These are phyloP conservation scores for Leccinum truebloodii DNA, from an alignment of 768 basidiomycete genomes.

Conservation along the genomic window DNA sequence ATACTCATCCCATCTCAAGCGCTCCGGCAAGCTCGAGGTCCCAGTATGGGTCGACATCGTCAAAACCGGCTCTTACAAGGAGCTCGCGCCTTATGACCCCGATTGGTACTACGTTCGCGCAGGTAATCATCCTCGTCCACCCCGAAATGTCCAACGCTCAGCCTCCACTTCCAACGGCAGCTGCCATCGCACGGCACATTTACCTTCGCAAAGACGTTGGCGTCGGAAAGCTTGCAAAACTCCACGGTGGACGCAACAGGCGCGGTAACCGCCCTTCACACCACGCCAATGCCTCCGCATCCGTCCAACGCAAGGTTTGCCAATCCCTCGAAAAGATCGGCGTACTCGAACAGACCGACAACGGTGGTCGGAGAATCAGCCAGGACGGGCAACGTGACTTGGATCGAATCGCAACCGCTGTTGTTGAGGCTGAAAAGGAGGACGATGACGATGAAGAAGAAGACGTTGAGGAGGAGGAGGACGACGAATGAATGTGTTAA, in stretches of 20 bases:
- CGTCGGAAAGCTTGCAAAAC: conserved; percentile 90
- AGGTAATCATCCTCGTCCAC: conserved; percentile 54
- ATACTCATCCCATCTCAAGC: conserved; percentile 95
- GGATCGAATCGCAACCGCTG: conserved; percentile 90
- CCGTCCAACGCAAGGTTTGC: conserved; percentile 93
- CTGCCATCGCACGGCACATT: conserved; percentile 97
- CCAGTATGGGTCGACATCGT: conserved; percentile 98
- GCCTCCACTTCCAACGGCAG: conserved; percentile 39
- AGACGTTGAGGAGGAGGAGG: conserved; percentile 66
- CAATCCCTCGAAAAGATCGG: conserved; percentile 99
- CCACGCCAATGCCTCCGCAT: conserved; percentile 83
- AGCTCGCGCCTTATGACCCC: conserved; percentile 97
- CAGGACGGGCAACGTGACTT: conserved; percentile 97
- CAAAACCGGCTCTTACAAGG: conserved; percentile 97
- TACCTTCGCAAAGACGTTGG: conserved; percentile 99
- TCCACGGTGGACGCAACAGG: conserved; percentile 94
- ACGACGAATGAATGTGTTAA: conserved; percentile 34
- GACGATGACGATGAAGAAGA: conserved; percentile 77
- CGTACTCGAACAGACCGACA: conserved; percentile 89
- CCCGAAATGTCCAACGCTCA: not conserved
- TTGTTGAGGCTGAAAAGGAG: conserved; percentile 75
- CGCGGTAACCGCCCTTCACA: conserved; percentile 97
- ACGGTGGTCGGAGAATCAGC: conserved; percentile 93
- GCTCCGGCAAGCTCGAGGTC: conserved; percentile 98
- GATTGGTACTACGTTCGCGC: conserved; percentile 99